phyloP scores from a whole-genome alignment of 192 early-diverging fungal species.

The Anaeromyces robustus region DNA sequence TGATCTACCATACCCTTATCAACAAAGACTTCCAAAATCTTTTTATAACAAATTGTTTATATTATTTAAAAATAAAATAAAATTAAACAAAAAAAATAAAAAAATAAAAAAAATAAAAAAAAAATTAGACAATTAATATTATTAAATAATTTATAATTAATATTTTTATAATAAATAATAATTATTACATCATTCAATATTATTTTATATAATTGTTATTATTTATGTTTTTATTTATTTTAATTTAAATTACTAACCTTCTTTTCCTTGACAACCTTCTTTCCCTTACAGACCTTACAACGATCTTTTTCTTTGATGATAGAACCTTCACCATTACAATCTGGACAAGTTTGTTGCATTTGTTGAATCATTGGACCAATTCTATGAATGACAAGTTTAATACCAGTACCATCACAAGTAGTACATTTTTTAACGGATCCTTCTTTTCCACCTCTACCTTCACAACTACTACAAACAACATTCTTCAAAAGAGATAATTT shows the following conservation, averaged over 20 bases:
- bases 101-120: too few relatives aligned
- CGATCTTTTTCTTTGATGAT: conserved; percentile 77
- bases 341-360: conserved; percentile 89
- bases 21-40: conserved; percentile 87
- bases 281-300: conserved; percentile 81
- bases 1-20: conserved; percentile 97
- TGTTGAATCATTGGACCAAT: conserved; percentile 99
- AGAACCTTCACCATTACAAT: conserved; percentile 82
- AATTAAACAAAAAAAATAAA: not conserved
- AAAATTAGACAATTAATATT: too few relatives aligned
- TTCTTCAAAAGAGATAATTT: conserved; percentile 95
- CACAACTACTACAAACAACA: conserved; percentile 77
- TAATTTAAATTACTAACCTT: conserved; percentile 41
- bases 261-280: conserved; percentile 71
- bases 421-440: conserved; percentile 71
- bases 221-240: too few relatives aligned
- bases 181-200: too few relatives aligned
- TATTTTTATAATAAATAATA: too few relatives aligned
- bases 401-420: conserved; percentile 78
- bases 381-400: conserved; percentile 77
- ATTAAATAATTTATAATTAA: too few relatives aligned
- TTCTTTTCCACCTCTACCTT: conserved; percentile 92
- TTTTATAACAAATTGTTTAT: not conserved
- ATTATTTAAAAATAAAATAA: not conserved
- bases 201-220: too few relatives aligned